A percentile compares a stretch with the other conserved stretches of the same genome.
Conservation (phyloP, 805 yeast species). For the Cyberlindnera maritima region DNA sequence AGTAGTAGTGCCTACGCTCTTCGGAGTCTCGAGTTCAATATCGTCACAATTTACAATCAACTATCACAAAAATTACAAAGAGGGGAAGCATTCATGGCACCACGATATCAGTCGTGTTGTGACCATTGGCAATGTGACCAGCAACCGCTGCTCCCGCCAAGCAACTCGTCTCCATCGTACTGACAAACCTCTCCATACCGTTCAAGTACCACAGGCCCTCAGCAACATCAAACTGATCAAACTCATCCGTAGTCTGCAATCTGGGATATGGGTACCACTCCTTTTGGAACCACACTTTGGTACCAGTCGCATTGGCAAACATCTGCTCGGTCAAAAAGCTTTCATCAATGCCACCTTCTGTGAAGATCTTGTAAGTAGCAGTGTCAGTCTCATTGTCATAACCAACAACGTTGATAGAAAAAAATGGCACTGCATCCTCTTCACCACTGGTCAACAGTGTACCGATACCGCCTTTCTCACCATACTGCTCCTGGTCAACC, state of each 20-base stretch:
- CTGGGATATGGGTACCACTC: constrained; percentile 46
- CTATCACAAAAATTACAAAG: background rate
- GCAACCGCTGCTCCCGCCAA: constrained; percentile 50
- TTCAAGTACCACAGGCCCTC: constrained; percentile 41
- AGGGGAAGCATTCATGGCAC: constrained; percentile 5
- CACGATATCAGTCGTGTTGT: constrained; percentile 24
- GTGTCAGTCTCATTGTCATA: constrained; percentile 28
- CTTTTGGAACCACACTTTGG: constrained; percentile 32
- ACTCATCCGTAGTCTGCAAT: constrained; percentile 30
- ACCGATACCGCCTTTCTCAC: constrained; percentile 25
- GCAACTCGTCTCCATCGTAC: constrained; percentile 52
- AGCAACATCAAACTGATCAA: constrained; percentile 31
- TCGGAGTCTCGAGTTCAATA: no score
- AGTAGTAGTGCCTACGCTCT: no score
- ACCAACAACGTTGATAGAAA: constrained; percentile 32
- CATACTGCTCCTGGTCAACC: constrained; percentile 22
- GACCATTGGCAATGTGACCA: constrained; percentile 34
- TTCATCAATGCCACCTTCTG: constrained; percentile 25
- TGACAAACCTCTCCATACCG: constrained; percentile 43
- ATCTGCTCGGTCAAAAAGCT: constrained; percentile 15
- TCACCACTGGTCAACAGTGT: constrained; percentile 27
- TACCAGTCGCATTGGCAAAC: constrained; percentile 22
- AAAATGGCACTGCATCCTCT: constrained; percentile 27
- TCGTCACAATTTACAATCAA: no score
- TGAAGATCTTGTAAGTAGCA: constrained; percentile 43